phyloP scores from a whole-genome alignment of 495 filamentous ascomycete species.

The Cryomyces antarcticus region DNA sequence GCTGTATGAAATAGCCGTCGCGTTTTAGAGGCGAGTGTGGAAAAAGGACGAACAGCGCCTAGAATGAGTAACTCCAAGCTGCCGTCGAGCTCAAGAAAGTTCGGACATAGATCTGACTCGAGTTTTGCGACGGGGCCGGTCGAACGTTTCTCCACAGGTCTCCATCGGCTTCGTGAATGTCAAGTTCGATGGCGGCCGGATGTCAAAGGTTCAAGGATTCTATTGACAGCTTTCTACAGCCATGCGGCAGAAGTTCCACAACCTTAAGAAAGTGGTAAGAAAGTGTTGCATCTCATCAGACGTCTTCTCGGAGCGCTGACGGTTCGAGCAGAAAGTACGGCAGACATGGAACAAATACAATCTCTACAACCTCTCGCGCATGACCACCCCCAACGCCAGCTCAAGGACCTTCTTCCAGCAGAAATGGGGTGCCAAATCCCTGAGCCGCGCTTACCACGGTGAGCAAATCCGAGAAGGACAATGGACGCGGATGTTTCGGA shows the following conservation, averaged over 20 bases:
- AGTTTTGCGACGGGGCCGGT: too few relatives aligned
- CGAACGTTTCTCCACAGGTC: too few relatives aligned
- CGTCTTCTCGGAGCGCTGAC: slow-evolving; percentile 7
- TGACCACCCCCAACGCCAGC: slow-evolving; percentile 13
- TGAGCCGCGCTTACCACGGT: slow-evolving; percentile 74
- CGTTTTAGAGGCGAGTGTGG: too few relatives aligned
- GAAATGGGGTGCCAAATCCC: slow-evolving; percentile 79
- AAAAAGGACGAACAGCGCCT: too few relatives aligned
- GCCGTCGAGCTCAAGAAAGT: too few relatives aligned
- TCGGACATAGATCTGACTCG: too few relatives aligned
- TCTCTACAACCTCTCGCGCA: slow-evolving; percentile 60
- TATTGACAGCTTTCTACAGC: too few relatives aligned
- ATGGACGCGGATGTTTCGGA: slow-evolving; percentile 83
- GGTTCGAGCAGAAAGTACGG: slow-evolving; percentile 51
- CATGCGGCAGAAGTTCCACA: slow-evolving; percentile 40
- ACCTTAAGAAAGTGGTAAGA: slow-evolving; percentile 40
- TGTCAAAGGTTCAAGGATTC: too few relatives aligned
- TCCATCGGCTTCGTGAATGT: too few relatives aligned
- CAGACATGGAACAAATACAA: slow-evolving; percentile 98
- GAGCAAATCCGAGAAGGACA: slow-evolving; percentile 77
- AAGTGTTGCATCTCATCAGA: neutral
- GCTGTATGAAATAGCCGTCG: too few relatives aligned
- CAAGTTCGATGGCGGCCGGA: too few relatives aligned
- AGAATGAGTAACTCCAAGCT: too few relatives aligned
- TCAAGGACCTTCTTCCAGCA: slow-evolving; percentile 78